Percentiles rank a stretch among this genome's conserved stretches.
These are phyloP conservation scores for Malassezia arunalokei DNA, from an alignment of 1,284 basidiomycete species.

Conservation along the genomic window DNA sequence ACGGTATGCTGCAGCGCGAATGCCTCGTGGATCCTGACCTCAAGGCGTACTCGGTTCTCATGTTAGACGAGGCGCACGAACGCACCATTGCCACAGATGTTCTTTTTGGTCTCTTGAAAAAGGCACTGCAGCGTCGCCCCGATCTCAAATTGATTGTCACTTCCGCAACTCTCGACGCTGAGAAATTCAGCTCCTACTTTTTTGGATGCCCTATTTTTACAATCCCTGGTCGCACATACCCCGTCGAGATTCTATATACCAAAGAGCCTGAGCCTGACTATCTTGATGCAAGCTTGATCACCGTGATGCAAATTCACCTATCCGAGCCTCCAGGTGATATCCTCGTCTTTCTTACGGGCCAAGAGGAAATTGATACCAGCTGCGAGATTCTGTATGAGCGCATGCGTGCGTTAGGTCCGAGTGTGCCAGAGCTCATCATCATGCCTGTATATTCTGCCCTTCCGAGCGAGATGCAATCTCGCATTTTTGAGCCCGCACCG, in stretches of 20 bases:
- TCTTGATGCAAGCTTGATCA: constrained; percentile 91
- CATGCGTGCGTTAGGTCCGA: constrained; percentile 91
- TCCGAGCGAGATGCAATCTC: constrained; percentile 91
- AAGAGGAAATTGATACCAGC: constrained; percentile 91
- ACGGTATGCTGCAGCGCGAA: constrained; percentile 96
- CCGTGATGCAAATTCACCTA: constrained; percentile 97
- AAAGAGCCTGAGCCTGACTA: constrained; percentile 99
- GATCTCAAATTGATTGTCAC: constrained; percentile 97
- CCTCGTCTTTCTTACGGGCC: constrained; percentile 91
- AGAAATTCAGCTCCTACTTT: constrained; percentile 98
- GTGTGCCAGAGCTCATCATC: constrained; percentile 91
- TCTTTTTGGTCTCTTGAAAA: constrained; percentile 88
- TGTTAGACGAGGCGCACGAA: constrained; percentile 98
- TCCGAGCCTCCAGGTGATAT: constrained; percentile 94
- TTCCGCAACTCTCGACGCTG: constrained; percentile 95
- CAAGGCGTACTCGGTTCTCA: constrained; percentile 82
- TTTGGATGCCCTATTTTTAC: constrained; percentile 97
- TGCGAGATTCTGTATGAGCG: constrained; percentile 95
- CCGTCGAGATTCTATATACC: constrained; percentile 91
- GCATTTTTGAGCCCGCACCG: constrained; percentile 93
- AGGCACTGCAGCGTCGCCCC: constrained; percentile 81
- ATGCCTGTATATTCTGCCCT: constrained; percentile 94
- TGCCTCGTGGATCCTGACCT: constrained; percentile 89
- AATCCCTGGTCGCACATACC: constrained; percentile 97
- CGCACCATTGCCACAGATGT: constrained; percentile 96